These are phyloP conservation scores for Coffea humblotiana DNA, from an alignment of 305 asterid species.

Conservation along the genomic window DNA sequence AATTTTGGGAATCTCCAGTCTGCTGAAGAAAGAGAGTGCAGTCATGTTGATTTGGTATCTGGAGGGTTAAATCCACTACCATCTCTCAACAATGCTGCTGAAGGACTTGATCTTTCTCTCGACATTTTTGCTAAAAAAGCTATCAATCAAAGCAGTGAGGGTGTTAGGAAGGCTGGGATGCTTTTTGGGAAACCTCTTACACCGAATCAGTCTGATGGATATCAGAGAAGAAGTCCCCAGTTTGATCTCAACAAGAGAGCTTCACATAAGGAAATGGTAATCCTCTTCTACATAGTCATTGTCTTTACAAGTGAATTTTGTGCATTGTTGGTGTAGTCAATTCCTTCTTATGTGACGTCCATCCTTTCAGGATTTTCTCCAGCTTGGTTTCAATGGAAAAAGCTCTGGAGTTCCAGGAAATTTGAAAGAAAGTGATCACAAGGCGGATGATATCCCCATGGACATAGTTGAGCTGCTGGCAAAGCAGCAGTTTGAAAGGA, in stretches of 20 bases:
- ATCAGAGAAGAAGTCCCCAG: conserved; percentile 14
- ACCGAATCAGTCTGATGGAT: conserved; percentile 1
- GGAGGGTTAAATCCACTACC: neutral
- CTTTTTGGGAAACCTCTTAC: conserved; percentile 2
- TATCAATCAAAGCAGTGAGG: neutral
- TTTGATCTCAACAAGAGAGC: conserved; percentile 63
- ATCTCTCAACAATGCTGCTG: conserved; percentile 9
- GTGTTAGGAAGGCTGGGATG: conserved; percentile 18
- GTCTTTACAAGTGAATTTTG: neutral
- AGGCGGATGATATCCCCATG: conserved; percentile 76
- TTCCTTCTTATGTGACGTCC: neutral
- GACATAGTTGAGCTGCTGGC: conserved; percentile 86
- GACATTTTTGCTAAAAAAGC: conserved; percentile 9
- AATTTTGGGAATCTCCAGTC: conserved; percentile 4
- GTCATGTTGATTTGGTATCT: conserved; percentile 6
- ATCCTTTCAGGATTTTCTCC: conserved; percentile 24
- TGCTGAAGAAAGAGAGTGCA: conserved; percentile 8
- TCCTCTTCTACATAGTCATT: neutral
- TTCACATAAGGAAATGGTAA: conserved; percentile 44
- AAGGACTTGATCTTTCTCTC: conserved; percentile 24
- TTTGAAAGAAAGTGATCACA: conserved; percentile 25
- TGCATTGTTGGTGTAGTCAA: neutral
- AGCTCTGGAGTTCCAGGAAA: conserved; percentile 37
- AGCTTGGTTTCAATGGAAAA: conserved; percentile 25
- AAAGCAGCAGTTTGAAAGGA: conserved; percentile 58